A percentile compares a stretch with the other conserved stretches of the same genome.
Conservation (phyloP, 1,139 yeast species). For the Kluyveromyces sp. region DNA sequence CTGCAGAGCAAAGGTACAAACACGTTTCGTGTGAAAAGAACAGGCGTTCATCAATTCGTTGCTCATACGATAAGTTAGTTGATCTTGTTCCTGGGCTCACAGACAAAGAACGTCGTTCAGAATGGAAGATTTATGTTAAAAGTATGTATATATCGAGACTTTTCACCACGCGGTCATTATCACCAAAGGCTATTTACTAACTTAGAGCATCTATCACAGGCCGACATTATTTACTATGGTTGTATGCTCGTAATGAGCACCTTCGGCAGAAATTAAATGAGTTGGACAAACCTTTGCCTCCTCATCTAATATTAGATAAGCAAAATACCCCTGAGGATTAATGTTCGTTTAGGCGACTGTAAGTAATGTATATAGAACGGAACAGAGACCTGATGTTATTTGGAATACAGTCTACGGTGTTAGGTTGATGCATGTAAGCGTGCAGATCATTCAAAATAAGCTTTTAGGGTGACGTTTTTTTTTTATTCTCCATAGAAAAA, state of each 20-base stretch:
- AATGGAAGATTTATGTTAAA: slow-evolving; percentile 30
- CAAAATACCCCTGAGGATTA: background rate
- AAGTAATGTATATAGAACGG: no score
- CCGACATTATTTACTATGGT: slow-evolving; percentile 23
- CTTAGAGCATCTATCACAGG: slow-evolving; percentile 1
- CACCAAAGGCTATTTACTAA: background rate
- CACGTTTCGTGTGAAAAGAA: slow-evolving; percentile 38
- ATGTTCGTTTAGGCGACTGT: background rate
- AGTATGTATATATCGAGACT: slow-evolving; percentile 13
- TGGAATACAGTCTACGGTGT: no score
- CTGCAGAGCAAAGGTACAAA: slow-evolving; percentile 16
- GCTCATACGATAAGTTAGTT: slow-evolving; percentile 35
- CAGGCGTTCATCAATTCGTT: slow-evolving; percentile 35
- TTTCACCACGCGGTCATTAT: background rate
- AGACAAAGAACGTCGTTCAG: slow-evolving; percentile 34
- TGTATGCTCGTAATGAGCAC: slow-evolving; percentile 21
- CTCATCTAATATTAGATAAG: slow-evolving; percentile 1
- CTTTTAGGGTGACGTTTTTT: background rate
- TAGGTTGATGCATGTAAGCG: no score
- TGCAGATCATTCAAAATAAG: no score
- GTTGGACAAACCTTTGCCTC: background rate
- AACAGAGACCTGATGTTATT: no score
- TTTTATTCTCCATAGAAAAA: no score
- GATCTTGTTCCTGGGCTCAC: slow-evolving; percentile 33
- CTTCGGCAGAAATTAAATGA: slow-evolving; percentile 16